Percentiles rank a stretch among this genome's conserved stretches.
phyloP scores from a whole-genome alignment of 108 stramenopile genomes.

The Parmales sp. region DNA sequence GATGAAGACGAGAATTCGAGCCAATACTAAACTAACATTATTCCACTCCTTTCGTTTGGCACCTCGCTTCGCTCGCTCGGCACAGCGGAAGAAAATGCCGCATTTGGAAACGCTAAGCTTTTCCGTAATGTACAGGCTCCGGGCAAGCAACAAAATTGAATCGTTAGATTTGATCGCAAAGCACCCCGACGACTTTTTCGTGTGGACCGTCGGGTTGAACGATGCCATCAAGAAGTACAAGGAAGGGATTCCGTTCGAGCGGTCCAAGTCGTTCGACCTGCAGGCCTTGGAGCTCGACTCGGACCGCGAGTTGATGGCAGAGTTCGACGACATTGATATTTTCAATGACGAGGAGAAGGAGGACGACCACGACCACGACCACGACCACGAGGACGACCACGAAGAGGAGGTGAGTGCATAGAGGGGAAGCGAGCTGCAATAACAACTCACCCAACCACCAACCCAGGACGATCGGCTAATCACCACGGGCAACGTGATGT shows the following conservation, averaged over 20 bases:
- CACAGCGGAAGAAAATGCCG: conserved; percentile 9
- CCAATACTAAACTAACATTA: no score
- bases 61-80: no score
- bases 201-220: not conserved
- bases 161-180: not conserved
- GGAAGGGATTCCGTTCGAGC: not conserved
- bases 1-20: no score
- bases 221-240: not conserved
- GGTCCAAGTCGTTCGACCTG: not conserved
- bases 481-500: conserved; percentile 7
- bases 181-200: conserved; percentile 8
- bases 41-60: no score
- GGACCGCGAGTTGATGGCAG: not conserved
- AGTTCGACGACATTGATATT: not conserved
- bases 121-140: not conserved
- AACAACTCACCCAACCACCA: no score
- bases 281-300: not conserved
- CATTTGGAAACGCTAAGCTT: not conserved
- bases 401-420: no score
- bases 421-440: no score
- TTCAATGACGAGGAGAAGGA: not conserved
- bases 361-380: not conserved
- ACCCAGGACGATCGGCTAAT: conserved; percentile 10
- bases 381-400: no score
- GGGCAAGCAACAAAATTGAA: not conserved